Evolutionary conservation across 306 rosid species (phyloP), one percentile per base, ranked within the genome.

Genomic region (Macrotyloma uniflorum): DNA sequence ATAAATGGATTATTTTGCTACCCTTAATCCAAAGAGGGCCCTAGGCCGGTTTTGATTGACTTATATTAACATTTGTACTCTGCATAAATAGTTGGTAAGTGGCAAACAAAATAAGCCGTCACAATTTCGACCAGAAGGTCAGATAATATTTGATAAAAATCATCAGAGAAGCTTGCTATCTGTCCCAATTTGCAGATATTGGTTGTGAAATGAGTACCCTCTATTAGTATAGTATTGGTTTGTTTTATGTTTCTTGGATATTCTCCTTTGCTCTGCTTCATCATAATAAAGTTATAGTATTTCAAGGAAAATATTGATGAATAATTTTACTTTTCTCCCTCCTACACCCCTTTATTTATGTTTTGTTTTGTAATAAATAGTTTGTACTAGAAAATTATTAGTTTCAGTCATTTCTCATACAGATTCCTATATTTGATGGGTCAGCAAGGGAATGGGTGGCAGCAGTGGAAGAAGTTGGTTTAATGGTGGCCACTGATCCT

Each of bases 371-470:
- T 16, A 38, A 67, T 32, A 13, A 32, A 55, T 26, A 58, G 13
- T 16, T 45, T 47, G 75, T 36, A 47, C 11, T 70, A n/a, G 55
- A 75, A 78, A 58, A 80, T 45, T 86, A 63, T 77, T 85, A 57
- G 42, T 75, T 64, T 63, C 62, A 64, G 42, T 20, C 58, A 65
- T 77, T 57, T 51, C 62, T 75, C 8, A 35, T 69, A 46, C 89
- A 94, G 98, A 84, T 94, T 83, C 98, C 98, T 18, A 92, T 94
- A 61, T 82, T 94, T 74, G 98, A 92, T 82, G 98, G 98, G 40
- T 94, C 98, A 32, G 95, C 95, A 23, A 84, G 85, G 62, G 90
- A 87, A 81, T 94, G 98, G 98, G 88, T 89, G 74, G 87, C 74
- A 63, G 93, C 93, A 13, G 87, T 92, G 76, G 85, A 83, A 35